Percentiles rank a stretch among this genome's conserved stretches.
Conservation (phyloP, 2,329 filamentous ascomycete genomes). For the Claviceps spartinae region DNA sequence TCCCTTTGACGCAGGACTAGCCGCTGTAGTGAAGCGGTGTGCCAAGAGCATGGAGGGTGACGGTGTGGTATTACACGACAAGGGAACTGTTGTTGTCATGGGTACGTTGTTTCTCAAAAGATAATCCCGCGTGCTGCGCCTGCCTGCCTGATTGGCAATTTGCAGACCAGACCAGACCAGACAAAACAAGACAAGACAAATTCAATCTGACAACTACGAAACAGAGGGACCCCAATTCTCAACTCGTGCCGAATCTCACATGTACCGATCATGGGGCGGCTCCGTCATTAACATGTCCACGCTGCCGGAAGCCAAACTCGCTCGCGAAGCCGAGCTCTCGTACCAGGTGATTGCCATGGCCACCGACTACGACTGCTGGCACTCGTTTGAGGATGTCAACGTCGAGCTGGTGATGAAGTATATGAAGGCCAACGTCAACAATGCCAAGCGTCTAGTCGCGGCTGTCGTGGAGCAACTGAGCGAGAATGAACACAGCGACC, state of each 20-base stretch:
- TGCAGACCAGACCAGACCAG: background rate
- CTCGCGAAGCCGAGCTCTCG: conserved; percentile 86
- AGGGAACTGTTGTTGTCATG: conserved; percentile 84
- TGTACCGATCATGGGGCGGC: conserved; percentile 91
- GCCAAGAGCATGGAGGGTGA: conserved; percentile 67
- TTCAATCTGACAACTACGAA: background rate
- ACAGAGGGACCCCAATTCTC: conserved; percentile 95
- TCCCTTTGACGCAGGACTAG: conserved; percentile 73
- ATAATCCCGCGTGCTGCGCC: background rate
- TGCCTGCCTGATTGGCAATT: too few species aligned
- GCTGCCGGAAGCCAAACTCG: conserved; percentile 89
- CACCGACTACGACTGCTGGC: conserved; percentile 99
- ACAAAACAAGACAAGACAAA: background rate
- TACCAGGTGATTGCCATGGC: conserved; percentile 99
- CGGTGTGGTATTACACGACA: conserved; percentile 70
- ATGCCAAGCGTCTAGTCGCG: conserved; percentile 72
- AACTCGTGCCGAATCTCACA: conserved; percentile 84
- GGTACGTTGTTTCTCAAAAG: conserved; percentile 34
- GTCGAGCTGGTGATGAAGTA: conserved; percentile 95
- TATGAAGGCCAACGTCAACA: conserved; percentile 86
- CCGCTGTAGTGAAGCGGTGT: conserved; percentile 63
- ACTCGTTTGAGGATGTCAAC: conserved; percentile 67
- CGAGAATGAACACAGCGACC: conserved; percentile 59
- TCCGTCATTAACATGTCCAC: conserved; percentile 97
- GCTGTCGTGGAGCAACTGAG: conserved; percentile 78